Percentiles rank a stretch among this genome's conserved stretches.
Evolutionary conservation across 306 rosid genomes (phyloP).

Genomic region (Crotalaria pallida): DNA sequence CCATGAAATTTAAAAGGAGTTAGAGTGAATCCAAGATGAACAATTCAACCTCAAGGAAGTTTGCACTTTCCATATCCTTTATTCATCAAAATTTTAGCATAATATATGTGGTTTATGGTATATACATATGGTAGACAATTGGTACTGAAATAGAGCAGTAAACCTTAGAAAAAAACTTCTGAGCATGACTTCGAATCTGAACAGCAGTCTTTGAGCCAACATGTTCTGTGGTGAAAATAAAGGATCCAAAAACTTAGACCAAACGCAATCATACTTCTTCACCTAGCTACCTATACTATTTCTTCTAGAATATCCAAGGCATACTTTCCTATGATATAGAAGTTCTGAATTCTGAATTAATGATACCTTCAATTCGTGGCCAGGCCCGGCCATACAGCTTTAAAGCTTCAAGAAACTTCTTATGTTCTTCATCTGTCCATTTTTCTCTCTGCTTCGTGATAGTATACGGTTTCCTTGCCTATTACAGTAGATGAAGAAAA

Average conservation of each 20-base stretch:
- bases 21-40: constrained; percentile 10
- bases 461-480: constrained; percentile 85
- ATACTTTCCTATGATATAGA: neutral
- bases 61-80: constrained; percentile 21
- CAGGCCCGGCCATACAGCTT: constrained; percentile 79
- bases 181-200: constrained; percentile 98
- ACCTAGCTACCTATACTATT: constrained; percentile 1
- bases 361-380: constrained; percentile 75
- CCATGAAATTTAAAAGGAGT: constrained; percentile 9
- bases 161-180: constrained; percentile 92
- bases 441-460: constrained; percentile 79
- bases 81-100: constrained; percentile 16
- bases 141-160: constrained; percentile 40
- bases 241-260: constrained; percentile 28
- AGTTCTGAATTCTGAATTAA: neutral
- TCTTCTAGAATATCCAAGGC: neutral
- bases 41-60: constrained; percentile 15
- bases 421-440: constrained; percentile 91
- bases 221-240: constrained; percentile 52
- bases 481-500: neutral
- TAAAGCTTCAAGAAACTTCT: constrained; percentile 74
- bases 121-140: constrained; percentile 27
- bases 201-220: constrained; percentile 88
- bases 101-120: constrained; percentile 16
- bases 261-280: neutral